phyloP scores from a whole-genome alignment of 768 basidiomycete genomes.

The Fomitopsis serialis region DNA sequence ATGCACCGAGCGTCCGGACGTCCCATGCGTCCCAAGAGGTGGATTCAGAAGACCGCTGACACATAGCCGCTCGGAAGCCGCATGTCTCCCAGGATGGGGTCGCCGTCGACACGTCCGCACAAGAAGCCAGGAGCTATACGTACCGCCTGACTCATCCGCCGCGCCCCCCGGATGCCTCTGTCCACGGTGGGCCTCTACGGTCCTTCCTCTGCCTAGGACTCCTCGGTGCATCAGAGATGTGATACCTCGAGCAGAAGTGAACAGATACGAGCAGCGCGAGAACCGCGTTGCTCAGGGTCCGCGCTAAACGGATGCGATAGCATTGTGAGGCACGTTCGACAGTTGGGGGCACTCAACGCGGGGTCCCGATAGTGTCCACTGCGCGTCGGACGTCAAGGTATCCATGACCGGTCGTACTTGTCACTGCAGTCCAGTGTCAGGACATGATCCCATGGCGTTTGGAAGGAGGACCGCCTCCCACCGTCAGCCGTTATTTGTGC shows the following conservation, averaged over 20 bases:
- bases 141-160: neutral
- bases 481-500: too few relatives aligned
- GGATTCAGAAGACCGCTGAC: too few relatives aligned
- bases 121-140: neutral
- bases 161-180: neutral
- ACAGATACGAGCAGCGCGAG: neutral
- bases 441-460: too few relatives aligned
- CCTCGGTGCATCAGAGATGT: too few relatives aligned
- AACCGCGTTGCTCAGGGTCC: neutral
- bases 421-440: too few relatives aligned
- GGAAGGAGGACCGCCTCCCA: too few relatives aligned
- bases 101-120: neutral
- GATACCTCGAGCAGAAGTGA: too few relatives aligned
- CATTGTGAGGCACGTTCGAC: neutral
- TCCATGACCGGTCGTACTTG: too few relatives aligned
- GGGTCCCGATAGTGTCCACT: neutral
- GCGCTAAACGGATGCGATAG: neutral
- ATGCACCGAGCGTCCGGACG: too few relatives aligned
- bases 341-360: neutral
- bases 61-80: neutral
- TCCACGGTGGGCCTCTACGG: neutral
- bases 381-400: too few relatives aligned
- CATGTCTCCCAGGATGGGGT: neutral
- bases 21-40: too few relatives aligned
- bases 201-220: too few relatives aligned